Conservation (phyloP, 75 land plant species). For the Cupressus sempervirens region DNA sequence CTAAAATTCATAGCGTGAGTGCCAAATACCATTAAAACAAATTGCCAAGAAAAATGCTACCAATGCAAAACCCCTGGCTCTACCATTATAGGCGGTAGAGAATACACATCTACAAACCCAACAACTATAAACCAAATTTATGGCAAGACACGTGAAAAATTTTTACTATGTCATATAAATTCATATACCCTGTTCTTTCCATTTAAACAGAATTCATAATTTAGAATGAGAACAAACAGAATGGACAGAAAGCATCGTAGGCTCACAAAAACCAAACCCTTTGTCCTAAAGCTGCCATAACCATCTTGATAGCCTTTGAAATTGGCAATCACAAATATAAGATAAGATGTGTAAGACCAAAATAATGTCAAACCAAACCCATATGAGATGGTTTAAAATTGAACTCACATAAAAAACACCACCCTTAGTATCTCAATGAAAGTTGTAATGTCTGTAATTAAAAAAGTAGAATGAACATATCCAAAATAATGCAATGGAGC, state of each 20-base stretch:
- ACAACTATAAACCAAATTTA: neutral
- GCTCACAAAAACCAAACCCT: constrained; percentile 88
- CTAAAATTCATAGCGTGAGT: neutral
- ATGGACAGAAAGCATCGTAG: too few relatives aligned
- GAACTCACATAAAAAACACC: neutral
- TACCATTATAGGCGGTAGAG: neutral
- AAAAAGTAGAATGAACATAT: too few relatives aligned
- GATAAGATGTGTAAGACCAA: neutral
- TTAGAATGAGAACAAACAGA: too few relatives aligned
- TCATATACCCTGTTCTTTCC: too few relatives aligned
- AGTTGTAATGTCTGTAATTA: neutral
- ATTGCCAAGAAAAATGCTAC: neutral
- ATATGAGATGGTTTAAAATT: neutral
- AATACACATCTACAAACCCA: neutral
- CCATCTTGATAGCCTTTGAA: constrained; percentile 58
- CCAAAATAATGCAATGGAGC: neutral
- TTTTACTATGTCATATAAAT: neutral
- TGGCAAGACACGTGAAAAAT: neutral
- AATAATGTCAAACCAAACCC: neutral
- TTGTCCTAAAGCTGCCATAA: constrained; percentile 54
- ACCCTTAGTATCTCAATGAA: neutral
- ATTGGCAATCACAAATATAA: constrained; percentile 34
- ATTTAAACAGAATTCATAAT: too few relatives aligned
- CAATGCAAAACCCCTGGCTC: neutral
- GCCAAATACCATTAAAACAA: neutral